Conservation (phyloP, 148 eudicot genomes). For the Rhododendron henanense region DNA sequence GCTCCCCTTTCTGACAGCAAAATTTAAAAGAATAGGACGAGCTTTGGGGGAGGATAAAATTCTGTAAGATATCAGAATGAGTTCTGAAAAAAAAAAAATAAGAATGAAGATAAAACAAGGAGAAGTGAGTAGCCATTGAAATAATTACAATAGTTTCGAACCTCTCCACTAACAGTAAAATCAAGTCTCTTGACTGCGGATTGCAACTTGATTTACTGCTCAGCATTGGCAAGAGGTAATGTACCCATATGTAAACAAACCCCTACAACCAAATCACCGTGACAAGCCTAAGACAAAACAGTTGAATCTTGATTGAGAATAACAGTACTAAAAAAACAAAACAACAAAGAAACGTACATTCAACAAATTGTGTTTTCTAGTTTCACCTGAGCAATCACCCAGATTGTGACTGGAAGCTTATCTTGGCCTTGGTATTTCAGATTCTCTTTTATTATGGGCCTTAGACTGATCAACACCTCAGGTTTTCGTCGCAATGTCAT, state of each 20-base stretch:
- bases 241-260: constrained; percentile 41
- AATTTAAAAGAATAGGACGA: constrained; percentile 41
- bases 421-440: constrained; percentile 52
- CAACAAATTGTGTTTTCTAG: neutral
- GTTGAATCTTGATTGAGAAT: neutral
- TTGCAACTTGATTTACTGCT: constrained; percentile 42
- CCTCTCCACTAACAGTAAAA: constrained; percentile 62
- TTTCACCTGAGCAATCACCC: constrained; percentile 57
- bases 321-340: neutral
- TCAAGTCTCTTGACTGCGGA: constrained; percentile 52
- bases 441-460: constrained; percentile 39
- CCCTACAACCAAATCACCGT: constrained; percentile 59
- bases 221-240: constrained; percentile 44
- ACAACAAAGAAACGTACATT: neutral
- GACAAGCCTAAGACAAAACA: constrained; percentile 35
- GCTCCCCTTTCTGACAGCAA: constrained; percentile 62
- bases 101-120: neutral
- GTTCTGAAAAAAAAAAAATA: neutral
- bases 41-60: constrained; percentile 54
- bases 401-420: constrained; percentile 44
- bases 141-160: constrained; percentile 13
- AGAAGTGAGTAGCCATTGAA: neutral
- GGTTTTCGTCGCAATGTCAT: constrained; percentile 57
- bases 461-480: constrained; percentile 38
- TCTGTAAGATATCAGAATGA: constrained; percentile 20